Evolutionary conservation across 2,329 filamentous ascomycete genomes (phyloP), one percentile per base, ranked within the genome.

Genomic region (Monilinia fructicola): DNA sequence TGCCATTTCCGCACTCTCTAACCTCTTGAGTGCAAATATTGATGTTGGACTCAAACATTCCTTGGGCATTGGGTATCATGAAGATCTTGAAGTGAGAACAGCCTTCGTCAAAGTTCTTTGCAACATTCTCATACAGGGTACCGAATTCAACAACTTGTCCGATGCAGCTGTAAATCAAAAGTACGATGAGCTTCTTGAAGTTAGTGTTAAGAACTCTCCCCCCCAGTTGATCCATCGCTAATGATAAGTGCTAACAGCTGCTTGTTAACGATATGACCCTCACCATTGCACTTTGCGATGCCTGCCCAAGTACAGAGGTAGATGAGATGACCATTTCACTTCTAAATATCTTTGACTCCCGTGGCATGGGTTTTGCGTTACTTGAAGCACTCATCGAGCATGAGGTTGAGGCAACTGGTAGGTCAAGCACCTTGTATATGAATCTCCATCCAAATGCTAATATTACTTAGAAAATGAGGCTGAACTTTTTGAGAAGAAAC

Each of bases 31-130:
- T 72, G 87, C 88, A 3, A 90, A 90, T 70, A 89, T 90, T 42
- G 88, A 90, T 71, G 87, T 90, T 48, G 88, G 88, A 3, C 77
- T 90, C 58, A 90, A 90, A 73, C 87, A 90, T 74, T 90, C 87
- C 2, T 78, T 90, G 18, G 87, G 85, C 68, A 89, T 90, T 67
- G 88, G 88, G 16, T 90, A 90, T 73, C 87, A 90, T 72, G 87
- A 89, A 71, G 89, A 89, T 71, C 79, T 88, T 42, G 87, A 90
- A 71, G 89, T 90, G 67, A 82, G 88, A 63, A 89, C 87, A 6
- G 88, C 88, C 2, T 90, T 90, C 73, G 84, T 90, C 68, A 88
- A 87, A 70, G 88, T 90, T 21, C 80, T 90, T 7, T 89, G 87
- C 74, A 90, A 90, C 73, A 90, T 90, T 64, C 77, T 90, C 21